Evolutionary conservation across 208 protist genomes (phyloP), one percentile per base, ranked within the genome.

Genomic region (Entamoeba histolytica): DNA sequence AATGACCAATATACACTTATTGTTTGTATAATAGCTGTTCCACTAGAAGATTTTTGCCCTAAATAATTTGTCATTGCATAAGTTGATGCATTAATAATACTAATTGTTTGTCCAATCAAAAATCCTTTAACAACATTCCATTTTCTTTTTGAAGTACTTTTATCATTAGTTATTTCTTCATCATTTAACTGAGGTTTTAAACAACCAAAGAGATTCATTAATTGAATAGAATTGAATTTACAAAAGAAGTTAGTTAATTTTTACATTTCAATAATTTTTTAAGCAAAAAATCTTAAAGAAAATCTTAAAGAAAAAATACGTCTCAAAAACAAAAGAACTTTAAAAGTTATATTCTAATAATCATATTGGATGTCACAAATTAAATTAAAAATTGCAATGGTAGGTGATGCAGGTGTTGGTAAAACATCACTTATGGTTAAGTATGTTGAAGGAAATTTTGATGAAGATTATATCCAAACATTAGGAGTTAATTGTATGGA

Each of bases 401-500:
- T 95, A 28, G 94, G 94, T 8, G 94, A 95, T 49, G 8, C 10
- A 6, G 95, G 95, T 73, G 92, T 93, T 39, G 95, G 95, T 39
- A 96, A 96, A 91, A 96, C 95, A 3, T 92, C 92, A 4, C 23
- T 96, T 14, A 96, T 96, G 95, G 95, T 96, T 47, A 96, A 96
- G 73, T 96, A 96, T 92, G 95, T 96, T 10, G 91, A 96, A 50
- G 69, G 91, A 3, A 92, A 73, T 12, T 96, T 96, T 47, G 95
- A 95, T 35, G 94, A 96, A 73, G 95, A 96, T 35, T 96, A 96
- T 69, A 96, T 96, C 50, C 57, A 94, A 28, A 96, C 95, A 28
- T 91, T 95, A 31, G 97, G 97, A 50, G 97, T 98, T 5, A 98
- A 98, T 93, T 98, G 98, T 92, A 97, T 98, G 96, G 97, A 98